Percentiles rank a stretch among this genome's conserved stretches.
Conservation (phyloP, 805 yeast species). For the Cyberlindnera xishuangbannaensis region DNA sequence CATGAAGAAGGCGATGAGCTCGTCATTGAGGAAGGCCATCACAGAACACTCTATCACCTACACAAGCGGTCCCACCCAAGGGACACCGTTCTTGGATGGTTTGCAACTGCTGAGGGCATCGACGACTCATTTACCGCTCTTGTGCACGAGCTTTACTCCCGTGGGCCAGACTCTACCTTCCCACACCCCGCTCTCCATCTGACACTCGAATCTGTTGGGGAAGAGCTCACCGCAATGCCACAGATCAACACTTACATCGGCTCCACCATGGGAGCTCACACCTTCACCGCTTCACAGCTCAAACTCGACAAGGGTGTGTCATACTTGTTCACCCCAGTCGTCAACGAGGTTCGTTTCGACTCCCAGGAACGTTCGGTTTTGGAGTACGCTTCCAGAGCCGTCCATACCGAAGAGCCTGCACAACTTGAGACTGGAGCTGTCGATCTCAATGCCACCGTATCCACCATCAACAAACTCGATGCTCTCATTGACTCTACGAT, state of each 20-base stretch:
- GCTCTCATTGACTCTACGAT: constrained; percentile 44
- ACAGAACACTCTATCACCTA: constrained; percentile 62
- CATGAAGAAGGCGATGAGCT: constrained; percentile 70
- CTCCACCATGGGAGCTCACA: constrained; percentile 60
- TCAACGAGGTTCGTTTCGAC: constrained; percentile 52
- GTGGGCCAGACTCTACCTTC: constrained; percentile 48
- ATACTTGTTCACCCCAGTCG: constrained; percentile 70
- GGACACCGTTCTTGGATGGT: constrained; percentile 82
- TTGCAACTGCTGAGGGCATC: constrained; percentile 52
- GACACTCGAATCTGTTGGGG: constrained; percentile 51
- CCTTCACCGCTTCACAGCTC: constrained; percentile 30
- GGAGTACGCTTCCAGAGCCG: constrained; percentile 38
- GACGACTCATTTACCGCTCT: constrained; percentile 73
- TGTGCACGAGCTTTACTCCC: constrained; percentile 75
- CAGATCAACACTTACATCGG: constrained; percentile 66
- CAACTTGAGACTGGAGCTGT: constrained; percentile 30
- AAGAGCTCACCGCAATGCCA: constrained; percentile 41
- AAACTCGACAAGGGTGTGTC: constrained; percentile 37
- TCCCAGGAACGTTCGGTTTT: constrained; percentile 58
- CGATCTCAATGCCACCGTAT: constrained; percentile 40
- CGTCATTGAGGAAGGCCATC: constrained; percentile 70
- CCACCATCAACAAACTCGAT: constrained; percentile 41
- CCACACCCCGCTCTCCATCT: constrained; percentile 78
- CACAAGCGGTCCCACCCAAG: constrained; percentile 76
- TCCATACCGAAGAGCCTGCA: constrained; percentile 22